Percentiles rank a stretch among this genome's conserved stretches.
phyloP scores from a whole-genome alignment of 2,329 filamentous ascomycete species.

The Aspergillus sp. region DNA sequence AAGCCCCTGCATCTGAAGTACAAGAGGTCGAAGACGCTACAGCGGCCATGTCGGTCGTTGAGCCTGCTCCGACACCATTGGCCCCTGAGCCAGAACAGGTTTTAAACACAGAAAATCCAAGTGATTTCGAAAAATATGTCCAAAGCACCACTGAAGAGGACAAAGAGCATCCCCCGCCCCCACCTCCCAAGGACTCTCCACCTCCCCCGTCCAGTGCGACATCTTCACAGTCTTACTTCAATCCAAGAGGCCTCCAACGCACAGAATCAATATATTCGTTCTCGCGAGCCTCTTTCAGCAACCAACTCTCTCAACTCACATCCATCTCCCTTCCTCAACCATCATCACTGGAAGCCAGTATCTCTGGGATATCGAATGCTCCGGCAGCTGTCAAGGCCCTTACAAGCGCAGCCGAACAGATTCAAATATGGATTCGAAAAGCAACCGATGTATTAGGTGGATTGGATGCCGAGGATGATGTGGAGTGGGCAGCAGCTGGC shows the following conservation, averaged over 20 bases:
- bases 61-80: constrained; percentile 18
- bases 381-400: constrained; percentile 78
- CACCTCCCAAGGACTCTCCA: constrained; percentile 34
- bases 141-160: constrained; percentile 30
- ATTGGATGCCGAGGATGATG: constrained; percentile 90
- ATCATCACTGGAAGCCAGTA: constrained; percentile 73
- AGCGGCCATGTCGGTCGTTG: constrained; percentile 25
- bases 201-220: constrained; percentile 11
- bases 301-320: constrained; percentile 86
- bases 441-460: constrained; percentile 84
- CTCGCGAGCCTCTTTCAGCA: constrained; percentile 85
- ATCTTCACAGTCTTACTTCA: constrained; percentile 38
- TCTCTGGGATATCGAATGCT: constrained; percentile 79
- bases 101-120: constrained; percentile 17
- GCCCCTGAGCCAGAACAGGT: constrained; percentile 10
- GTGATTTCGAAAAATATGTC: constrained; percentile 40
- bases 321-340: constrained; percentile 86
- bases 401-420: constrained; percentile 84
- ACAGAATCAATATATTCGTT: constrained; percentile 90
- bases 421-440: constrained; percentile 88
- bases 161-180: constrained; percentile 23
- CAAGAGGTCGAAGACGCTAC: constrained; percentile 5
- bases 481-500: constrained; percentile 90
- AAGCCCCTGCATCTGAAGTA: background rate
- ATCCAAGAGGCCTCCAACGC: constrained; percentile 49